Conservation (phyloP, 2,329 filamentous ascomycete genomes). For the Ilyonectria destructans region DNA sequence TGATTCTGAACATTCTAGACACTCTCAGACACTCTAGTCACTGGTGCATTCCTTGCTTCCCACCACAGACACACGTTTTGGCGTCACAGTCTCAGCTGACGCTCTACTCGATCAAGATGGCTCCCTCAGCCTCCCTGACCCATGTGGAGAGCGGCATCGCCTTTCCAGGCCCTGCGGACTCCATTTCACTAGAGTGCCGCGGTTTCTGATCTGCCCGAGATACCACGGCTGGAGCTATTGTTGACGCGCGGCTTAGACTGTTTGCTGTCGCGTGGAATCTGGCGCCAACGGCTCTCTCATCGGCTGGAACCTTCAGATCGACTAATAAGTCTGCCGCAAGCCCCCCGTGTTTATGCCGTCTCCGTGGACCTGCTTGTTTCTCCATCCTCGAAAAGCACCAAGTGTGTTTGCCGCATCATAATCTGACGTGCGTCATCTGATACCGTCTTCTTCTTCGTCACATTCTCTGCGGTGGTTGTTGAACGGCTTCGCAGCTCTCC, state of each 20-base stretch:
- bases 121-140: not conserved
- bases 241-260: not conserved
- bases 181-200: not conserved
- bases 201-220: not conserved
- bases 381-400: not conserved
- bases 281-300: not conserved
- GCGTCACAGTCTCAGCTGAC: not conserved
- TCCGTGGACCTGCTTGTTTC: not conserved
- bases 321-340: not conserved
- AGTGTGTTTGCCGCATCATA: not conserved
- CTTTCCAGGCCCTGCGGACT: not conserved
- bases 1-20: too few relatives aligned
- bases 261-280: not conserved
- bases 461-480: slow-evolving; percentile 40
- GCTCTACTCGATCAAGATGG: not conserved
- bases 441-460: slow-evolving; percentile 20
- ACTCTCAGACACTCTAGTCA: not conserved
- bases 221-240: not conserved
- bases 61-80: slow-evolving; percentile 5
- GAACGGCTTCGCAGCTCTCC: slow-evolving; percentile 31
- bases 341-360: not conserved
- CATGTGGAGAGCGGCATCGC: not conserved
- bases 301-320: not conserved
- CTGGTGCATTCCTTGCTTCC: slow-evolving; percentile 6
- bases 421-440: slow-evolving; percentile 33